Conservation (phyloP, 768 basidiomycete genomes). For the Galerina sulciceps region DNA sequence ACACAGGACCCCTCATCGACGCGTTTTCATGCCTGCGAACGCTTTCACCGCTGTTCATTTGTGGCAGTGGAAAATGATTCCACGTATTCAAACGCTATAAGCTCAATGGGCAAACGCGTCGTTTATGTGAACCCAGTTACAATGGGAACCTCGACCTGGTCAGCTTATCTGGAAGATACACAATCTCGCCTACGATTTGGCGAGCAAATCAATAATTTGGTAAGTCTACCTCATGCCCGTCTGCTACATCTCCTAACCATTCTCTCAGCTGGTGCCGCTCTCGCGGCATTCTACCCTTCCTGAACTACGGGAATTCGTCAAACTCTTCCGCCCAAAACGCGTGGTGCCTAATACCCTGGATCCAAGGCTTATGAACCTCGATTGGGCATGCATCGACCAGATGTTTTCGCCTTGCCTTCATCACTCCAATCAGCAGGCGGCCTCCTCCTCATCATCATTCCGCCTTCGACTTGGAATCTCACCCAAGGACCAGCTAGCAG, state of each 20-base stretch:
- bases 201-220: constrained; percentile 63
- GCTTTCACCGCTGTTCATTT: constrained; percentile 71
- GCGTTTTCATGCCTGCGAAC: constrained; percentile 94
- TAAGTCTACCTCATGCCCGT: constrained; percentile 33
- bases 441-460: neutral
- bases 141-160: constrained; percentile 59
- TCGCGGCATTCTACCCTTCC: constrained; percentile 88
- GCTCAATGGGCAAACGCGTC: constrained; percentile 56
- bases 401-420: constrained; percentile 69
- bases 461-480: constrained; percentile 7
- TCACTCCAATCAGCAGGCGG: constrained; percentile 16
- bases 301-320: constrained; percentile 81
- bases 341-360: constrained; percentile 82
- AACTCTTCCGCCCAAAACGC: constrained; percentile 76
- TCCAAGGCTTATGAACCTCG: constrained; percentile 55
- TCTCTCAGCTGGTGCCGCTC: constrained; percentile 75
- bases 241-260: neutral
- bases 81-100: constrained; percentile 34
- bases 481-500: constrained; percentile 8
- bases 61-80: constrained; percentile 50
- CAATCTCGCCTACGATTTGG: constrained; percentile 41
- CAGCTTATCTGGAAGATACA: constrained; percentile 45
- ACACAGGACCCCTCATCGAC: constrained; percentile 65
- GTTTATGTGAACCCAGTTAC: constrained; percentile 89
- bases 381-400: constrained; percentile 73